phyloP scores from a whole-genome alignment of 2,329 filamentous ascomycete species.

The Neurospora sp. region DNA sequence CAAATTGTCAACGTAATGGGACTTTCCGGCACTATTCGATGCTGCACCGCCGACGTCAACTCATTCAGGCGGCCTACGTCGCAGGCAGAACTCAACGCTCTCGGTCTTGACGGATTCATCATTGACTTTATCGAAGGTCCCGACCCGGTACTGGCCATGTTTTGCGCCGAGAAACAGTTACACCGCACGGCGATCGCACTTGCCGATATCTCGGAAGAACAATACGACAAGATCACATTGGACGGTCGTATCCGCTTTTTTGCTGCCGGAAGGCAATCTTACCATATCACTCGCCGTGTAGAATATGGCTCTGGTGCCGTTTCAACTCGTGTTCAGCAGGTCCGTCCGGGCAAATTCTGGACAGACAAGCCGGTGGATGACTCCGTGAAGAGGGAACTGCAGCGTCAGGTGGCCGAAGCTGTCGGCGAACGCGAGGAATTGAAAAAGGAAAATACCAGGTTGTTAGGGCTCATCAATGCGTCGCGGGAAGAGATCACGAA shows the following conservation, averaged over 20 bases:
- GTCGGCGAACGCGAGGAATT: conserved; percentile 25
- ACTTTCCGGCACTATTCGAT: conserved; percentile 64
- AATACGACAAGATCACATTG: conserved; percentile 55
- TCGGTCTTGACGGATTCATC: conserved; percentile 73
- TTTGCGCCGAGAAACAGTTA: conserved; percentile 64
- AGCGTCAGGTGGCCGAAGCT: conserved; percentile 38
- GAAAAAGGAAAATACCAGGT: conserved; percentile 23
- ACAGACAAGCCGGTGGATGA: conserved; percentile 66
- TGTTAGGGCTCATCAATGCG: conserved; percentile 26
- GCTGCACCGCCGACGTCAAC: conserved; percentile 42
- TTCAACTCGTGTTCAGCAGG: conserved; percentile 54
- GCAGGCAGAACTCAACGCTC: conserved; percentile 38
- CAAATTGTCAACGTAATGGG: conserved; percentile 51
- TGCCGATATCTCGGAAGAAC: conserved; percentile 51
- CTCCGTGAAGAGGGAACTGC: conserved; percentile 51
- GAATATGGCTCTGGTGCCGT: conserved; percentile 72
- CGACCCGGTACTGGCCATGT: conserved; percentile 73
- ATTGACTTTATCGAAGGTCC: conserved; percentile 74
- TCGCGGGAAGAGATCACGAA: conserved; percentile 33
- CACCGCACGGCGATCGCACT: conserved; percentile 58
- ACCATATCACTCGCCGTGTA: conserved; percentile 56
- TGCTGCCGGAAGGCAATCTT: conserved; percentile 56
- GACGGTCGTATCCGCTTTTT: conserved; percentile 53
- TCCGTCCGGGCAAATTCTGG: conserved; percentile 59
- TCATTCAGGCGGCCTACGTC: conserved; percentile 46